Conservation (phyloP, 2,329 filamentous ascomycete species). For the Cercospora sojina region DNA sequence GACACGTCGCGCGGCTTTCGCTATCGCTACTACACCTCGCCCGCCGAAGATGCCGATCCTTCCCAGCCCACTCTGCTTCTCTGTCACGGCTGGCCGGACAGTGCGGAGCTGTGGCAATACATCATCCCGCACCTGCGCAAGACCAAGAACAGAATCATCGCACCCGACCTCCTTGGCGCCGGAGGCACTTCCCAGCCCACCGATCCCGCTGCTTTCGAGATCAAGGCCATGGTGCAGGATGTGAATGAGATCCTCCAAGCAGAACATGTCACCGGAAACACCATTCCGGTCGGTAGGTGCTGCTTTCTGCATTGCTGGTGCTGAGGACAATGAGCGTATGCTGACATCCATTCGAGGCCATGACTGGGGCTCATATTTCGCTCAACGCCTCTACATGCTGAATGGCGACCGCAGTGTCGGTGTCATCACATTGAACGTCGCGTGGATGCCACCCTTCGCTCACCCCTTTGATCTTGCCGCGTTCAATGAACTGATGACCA, state of each 20-base stretch:
- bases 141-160: slow-evolving; percentile 42
- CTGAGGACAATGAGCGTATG: neutral
- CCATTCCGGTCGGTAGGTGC: slow-evolving; percentile 30
- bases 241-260: slow-evolving; percentile 44
- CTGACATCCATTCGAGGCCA: slow-evolving; percentile 1
- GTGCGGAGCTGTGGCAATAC: slow-evolving; percentile 47
- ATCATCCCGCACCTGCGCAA: slow-evolving; percentile 44
- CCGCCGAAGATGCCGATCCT: slow-evolving; percentile 28
- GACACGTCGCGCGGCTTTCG: slow-evolving; percentile 32
- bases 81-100: slow-evolving; percentile 54
- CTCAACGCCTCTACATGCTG: slow-evolving; percentile 46
- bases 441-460: slow-evolving; percentile 42
- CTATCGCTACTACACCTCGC: slow-evolving; percentile 46
- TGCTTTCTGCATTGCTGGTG: neutral
- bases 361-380: slow-evolving; percentile 41
- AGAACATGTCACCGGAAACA: slow-evolving; percentile 33
- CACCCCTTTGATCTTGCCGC: slow-evolving; percentile 42
- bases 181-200: slow-evolving; percentile 45
- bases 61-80: slow-evolving; percentile 41
- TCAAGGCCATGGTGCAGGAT: slow-evolving; percentile 41
- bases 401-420: slow-evolving; percentile 43
- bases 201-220: slow-evolving; percentile 41
- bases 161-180: slow-evolving; percentile 43
- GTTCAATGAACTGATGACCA: slow-evolving; percentile 36
- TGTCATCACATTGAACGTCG: slow-evolving; percentile 46